Evolutionary conservation across 495 filamentous ascomycete species (phyloP), one percentile per base, ranked within the genome.

Genomic region (Geopyxis carbonaria): DNA sequence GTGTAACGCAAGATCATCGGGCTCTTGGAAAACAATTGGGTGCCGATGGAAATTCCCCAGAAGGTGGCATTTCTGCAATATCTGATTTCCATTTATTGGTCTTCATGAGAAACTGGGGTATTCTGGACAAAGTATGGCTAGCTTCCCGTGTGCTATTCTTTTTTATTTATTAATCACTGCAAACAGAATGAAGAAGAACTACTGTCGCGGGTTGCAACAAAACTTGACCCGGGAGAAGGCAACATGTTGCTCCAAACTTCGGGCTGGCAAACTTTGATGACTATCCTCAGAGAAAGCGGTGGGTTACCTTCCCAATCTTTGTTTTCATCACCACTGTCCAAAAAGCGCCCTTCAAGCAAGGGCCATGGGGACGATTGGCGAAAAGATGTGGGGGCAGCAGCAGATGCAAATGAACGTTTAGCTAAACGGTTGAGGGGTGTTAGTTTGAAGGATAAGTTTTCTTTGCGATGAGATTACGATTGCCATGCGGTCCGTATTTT

Each of bases 371-470:
- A 22, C 68, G 68, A 62, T 70, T 65, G 59, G 60, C 62, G 50
- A 57, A 57, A 51, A 52, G 53, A 45, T n/a, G 23, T 14, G 3
- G 19, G 7, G 14, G 10, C 9, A 14, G 7, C 18, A 22, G 5
- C 5, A 22, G 53, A 6, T 22, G 16, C 13, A 8, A 19, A 29
- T 39, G 80, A 80, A 70, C 76, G 76, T 55, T 79, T 93, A 82
- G 75, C 86, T 93, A 94, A 94, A 76, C 78, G 82, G 70, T 79
- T 94, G 68, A 85, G 86, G 78, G 80, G 80, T 72, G 74, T 92
- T 84, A 93, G 82, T 73, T 68, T 94, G 73, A 85, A 66, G 55
- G 74, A 61, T 18, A 16, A 31, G 29, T 41, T 33, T 29, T 22
- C 2, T n/a, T n/a, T n/a, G n/a, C n/a, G n/a, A n/a, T n/a, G n/a